Evolutionary conservation across 2,329 filamentous ascomycete species (phyloP).

Genomic region (Lachnellula suecica): DNA sequence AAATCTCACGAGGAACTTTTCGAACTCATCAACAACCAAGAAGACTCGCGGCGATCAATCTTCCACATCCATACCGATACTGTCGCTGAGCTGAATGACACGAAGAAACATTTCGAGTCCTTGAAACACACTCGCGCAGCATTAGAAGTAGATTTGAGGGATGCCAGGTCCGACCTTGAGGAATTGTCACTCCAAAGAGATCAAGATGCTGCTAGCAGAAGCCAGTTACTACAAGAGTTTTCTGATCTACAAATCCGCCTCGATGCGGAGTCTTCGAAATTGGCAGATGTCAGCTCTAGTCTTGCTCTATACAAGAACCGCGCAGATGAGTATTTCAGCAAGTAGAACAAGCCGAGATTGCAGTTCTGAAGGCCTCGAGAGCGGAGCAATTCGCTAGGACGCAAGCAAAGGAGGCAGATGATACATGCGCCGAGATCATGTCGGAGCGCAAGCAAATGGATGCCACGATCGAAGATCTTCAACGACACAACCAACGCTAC

Average conservation of each 20-base stretch:
- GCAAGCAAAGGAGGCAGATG: slow-evolving; percentile 87
- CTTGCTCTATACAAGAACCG: slow-evolving; percentile 87
- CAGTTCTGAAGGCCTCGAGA: slow-evolving; percentile 85
- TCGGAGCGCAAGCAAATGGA: slow-evolving; percentile 91
- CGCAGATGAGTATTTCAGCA: slow-evolving; percentile 94
- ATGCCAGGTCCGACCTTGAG: slow-evolving; percentile 78
- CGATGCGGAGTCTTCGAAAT: slow-evolving; percentile 82
- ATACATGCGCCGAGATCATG: slow-evolving; percentile 86
- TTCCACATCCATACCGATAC: slow-evolving; percentile 84
- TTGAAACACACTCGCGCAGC: slow-evolving; percentile 78
- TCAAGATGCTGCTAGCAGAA: slow-evolving; percentile 84
- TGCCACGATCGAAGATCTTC: slow-evolving; percentile 80
- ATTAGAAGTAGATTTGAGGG: slow-evolving; percentile 83
- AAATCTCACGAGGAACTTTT: slow-evolving; percentile 93
- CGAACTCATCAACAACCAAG: slow-evolving; percentile 88
- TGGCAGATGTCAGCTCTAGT: slow-evolving; percentile 80
- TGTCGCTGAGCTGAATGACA: slow-evolving; percentile 79
- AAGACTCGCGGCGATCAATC: slow-evolving; percentile 79
- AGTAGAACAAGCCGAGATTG: slow-evolving; percentile 95
- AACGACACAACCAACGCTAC: slow-evolving; percentile 83
- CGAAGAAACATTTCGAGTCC: slow-evolving; percentile 84
- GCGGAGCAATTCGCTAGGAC: slow-evolving; percentile 93
- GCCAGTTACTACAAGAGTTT: slow-evolving; percentile 87
- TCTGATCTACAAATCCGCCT: slow-evolving; percentile 90
- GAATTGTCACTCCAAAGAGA: slow-evolving; percentile 78